phyloP scores from a whole-genome alignment of 768 basidiomycete genomes.

The Suillus fuscotomentosus region DNA sequence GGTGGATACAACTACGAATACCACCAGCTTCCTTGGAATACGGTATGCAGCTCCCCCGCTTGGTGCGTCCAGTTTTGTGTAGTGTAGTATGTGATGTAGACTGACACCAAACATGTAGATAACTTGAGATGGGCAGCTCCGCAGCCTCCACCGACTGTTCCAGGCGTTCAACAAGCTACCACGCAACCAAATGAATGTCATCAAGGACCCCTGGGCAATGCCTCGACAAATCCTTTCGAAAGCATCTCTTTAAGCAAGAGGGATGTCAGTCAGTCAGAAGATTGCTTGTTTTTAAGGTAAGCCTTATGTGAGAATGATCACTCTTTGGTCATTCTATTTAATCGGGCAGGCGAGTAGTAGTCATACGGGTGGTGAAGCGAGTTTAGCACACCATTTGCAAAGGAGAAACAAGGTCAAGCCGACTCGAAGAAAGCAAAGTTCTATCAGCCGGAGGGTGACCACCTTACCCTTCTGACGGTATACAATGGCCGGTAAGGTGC shows the following conservation, averaged over 20 bases:
- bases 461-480: too few species aligned
- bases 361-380: too few species aligned
- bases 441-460: too few species aligned
- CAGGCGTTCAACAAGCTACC: constrained; percentile 16
- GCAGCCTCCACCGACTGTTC: constrained; percentile 10
- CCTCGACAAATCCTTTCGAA: constrained; percentile 12
- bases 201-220: constrained; percentile 14
- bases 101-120: constrained; percentile 9
- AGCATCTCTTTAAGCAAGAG: constrained; percentile 5
- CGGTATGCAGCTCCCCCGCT: constrained; percentile 26
- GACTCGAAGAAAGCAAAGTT: too few species aligned
- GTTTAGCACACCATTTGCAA: too few species aligned
- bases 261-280: constrained; percentile 18
- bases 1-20: constrained; percentile 13
- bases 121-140: constrained; percentile 27
- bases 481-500: too few species aligned
- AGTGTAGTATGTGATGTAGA: not conserved
- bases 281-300: constrained; percentile 34
- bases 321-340: too few species aligned
- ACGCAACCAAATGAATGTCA: constrained; percentile 19
- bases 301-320: not conserved
- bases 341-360: too few species aligned
- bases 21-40: constrained; percentile 27
- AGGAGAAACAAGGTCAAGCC: too few species aligned
- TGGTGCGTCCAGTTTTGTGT: constrained; percentile 11